Percentiles rank a stretch among this genome's conserved stretches.
These are phyloP conservation scores for Oehlia diaphana DNA, from an alignment of 192 early-diverging fungal genomes.

Conservation along the genomic window DNA sequence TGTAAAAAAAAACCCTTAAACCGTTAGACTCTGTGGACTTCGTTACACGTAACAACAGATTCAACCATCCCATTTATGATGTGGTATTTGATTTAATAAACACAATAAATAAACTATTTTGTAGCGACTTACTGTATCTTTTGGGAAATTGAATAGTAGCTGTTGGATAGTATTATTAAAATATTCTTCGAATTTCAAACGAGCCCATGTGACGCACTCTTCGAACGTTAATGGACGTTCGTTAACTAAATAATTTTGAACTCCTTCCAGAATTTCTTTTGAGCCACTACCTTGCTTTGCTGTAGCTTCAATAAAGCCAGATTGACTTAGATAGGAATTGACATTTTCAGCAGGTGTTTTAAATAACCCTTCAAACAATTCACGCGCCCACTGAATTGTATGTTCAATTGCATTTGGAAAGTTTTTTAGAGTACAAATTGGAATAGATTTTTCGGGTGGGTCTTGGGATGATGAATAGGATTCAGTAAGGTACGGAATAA, in stretches of 20 bases:
- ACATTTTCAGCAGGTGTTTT: conserved; percentile 89
- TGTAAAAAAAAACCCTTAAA: conserved; percentile 1
- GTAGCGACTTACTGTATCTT: conserved; percentile 64
- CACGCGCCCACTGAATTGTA: conserved; percentile 95
- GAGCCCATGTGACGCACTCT: conserved; percentile 92
- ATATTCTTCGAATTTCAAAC: conserved; percentile 89
- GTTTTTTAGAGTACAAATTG: conserved; percentile 87
- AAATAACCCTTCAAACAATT: conserved; percentile 95
- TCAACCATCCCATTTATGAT: too few relatives aligned
- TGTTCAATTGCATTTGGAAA: conserved; percentile 89
- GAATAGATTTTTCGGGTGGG: conserved; percentile 95
- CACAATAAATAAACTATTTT: too few relatives aligned
- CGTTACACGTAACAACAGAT: too few relatives aligned
- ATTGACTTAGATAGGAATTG: conserved; percentile 87
- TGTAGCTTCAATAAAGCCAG: conserved; percentile 76
- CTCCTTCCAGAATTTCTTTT: conserved; percentile 75
- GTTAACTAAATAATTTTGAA: conserved; percentile 74
- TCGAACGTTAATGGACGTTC: conserved; percentile 85
- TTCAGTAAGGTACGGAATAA: conserved; percentile 94
- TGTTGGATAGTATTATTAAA: conserved; percentile 93
- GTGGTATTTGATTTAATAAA: too few relatives aligned
- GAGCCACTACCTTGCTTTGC: conserved; percentile 78
- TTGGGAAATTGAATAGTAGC: conserved; percentile 96
- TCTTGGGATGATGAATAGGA: conserved; percentile 98
- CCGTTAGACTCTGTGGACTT: too few relatives aligned